Conservation (phyloP, 805 yeast genomes). For the Candida xyloterini region DNA sequence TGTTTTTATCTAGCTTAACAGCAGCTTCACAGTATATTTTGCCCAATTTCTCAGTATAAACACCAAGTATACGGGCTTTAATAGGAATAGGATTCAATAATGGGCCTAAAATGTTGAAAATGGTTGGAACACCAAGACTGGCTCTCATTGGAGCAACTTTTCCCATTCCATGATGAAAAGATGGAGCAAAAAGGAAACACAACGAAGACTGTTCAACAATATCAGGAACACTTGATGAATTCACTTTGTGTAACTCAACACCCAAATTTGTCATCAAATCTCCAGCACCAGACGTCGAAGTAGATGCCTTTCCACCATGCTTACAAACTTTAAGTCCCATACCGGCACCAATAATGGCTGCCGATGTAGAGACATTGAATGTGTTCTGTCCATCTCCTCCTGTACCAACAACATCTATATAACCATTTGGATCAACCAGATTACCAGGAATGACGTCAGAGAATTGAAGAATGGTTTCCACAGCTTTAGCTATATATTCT, state of each 20-base stretch:
- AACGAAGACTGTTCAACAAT: conserved; percentile 50
- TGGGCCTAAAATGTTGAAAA: conserved; percentile 94
- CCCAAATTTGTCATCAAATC: conserved; percentile 83
- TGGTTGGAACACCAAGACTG: conserved; percentile 82
- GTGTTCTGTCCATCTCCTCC: conserved; percentile 99
- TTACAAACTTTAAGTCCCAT: conserved; percentile 78
- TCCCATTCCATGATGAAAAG: conserved; percentile 90
- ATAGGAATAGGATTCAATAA: conserved; percentile 85
- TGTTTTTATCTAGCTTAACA: conserved; percentile 50
- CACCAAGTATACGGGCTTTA: conserved; percentile 83
- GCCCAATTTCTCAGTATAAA: conserved; percentile 76
- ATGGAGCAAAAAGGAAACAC: conserved; percentile 85
- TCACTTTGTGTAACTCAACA: conserved; percentile 72
- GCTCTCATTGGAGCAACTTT: conserved; percentile 76
- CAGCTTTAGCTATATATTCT: conserved; percentile 83
- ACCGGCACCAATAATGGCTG: conserved; percentile 94
- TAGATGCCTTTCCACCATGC: conserved; percentile 97
- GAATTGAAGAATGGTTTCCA: conserved; percentile 63
- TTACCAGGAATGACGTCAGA: conserved; percentile 52
- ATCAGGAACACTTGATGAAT: conserved; percentile 54
- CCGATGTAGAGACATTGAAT: conserved; percentile 91
- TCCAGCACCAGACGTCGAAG: conserved; percentile 91
- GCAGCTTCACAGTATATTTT: conserved; percentile 82
- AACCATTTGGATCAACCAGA: conserved; percentile 47
- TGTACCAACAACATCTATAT: conserved; percentile 92